Conservation (phyloP, 2,329 filamentous ascomycete species). For the Trichoderma simmonsii region DNA sequence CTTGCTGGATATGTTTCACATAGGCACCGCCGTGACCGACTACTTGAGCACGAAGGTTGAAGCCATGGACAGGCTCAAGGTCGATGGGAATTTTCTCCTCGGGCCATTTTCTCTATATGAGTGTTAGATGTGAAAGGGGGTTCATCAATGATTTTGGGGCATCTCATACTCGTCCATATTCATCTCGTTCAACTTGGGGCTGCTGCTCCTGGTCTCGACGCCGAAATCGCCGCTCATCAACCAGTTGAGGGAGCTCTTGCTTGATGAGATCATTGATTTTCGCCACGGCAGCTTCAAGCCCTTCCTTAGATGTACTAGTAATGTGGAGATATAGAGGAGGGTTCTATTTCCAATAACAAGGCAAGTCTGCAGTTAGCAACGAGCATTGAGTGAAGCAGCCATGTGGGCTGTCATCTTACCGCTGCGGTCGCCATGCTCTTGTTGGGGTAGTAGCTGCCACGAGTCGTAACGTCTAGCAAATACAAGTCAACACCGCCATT, state of each 20-base stretch:
- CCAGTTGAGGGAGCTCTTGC: slow-evolving; percentile 89
- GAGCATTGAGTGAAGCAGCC: not conserved
- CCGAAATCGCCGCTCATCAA: slow-evolving; percentile 90
- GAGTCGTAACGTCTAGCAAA: slow-evolving; percentile 89
- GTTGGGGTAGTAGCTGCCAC: slow-evolving; percentile 94
- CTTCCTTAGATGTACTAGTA: slow-evolving; percentile 86
- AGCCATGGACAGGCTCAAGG: slow-evolving; percentile 87
- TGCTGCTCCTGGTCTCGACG: slow-evolving; percentile 73
- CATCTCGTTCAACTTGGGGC: slow-evolving; percentile 72
- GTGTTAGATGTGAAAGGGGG: slow-evolving; percentile 14
- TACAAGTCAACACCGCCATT: slow-evolving; percentile 51
- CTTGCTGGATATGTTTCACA: slow-evolving; percentile 96
- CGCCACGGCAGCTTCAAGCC: slow-evolving; percentile 81
- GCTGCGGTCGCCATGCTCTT: slow-evolving; percentile 94
- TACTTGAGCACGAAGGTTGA: slow-evolving; percentile 93
- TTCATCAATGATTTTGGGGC: slow-evolving; percentile 15
- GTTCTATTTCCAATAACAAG: slow-evolving; percentile 53
- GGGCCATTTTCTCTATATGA: slow-evolving; percentile 87
- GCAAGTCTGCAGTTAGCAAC: not conserved
- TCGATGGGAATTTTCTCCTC: slow-evolving; percentile 91
- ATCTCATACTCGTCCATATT: slow-evolving; percentile 70
- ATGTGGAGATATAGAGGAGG: slow-evolving; percentile 94
- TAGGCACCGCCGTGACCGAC: slow-evolving; percentile 92
- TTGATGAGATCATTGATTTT: slow-evolving; percentile 96
- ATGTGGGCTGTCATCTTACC: slow-evolving; percentile 51